Percentiles rank a stretch among this genome's conserved stretches.
phyloP scores from a whole-genome alignment of 2,329 filamentous ascomycete species.

The Teratosphaeria gauchensis region DNA sequence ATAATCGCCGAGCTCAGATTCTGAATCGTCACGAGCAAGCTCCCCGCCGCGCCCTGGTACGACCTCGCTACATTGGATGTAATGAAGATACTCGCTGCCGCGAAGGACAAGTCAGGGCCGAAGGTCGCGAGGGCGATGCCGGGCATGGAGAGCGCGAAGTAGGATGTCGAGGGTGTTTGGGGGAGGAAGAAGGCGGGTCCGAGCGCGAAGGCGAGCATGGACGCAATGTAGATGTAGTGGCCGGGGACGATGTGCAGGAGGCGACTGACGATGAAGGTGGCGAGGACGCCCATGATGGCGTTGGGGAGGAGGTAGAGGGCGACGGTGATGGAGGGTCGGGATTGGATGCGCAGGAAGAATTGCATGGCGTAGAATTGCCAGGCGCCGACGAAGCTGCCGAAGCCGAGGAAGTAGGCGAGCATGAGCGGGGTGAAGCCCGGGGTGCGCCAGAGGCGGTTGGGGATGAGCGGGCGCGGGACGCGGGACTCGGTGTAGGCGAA shows the following conservation, averaged over 20 bases:
- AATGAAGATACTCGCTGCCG: constrained; percentile 41
- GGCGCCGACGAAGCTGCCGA: constrained; percentile 22
- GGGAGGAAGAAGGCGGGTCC: constrained; percentile 33
- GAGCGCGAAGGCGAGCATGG: constrained; percentile 32
- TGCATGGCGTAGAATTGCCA: constrained; percentile 31
- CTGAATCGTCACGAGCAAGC: constrained; percentile 39
- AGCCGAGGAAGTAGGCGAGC: constrained; percentile 35
- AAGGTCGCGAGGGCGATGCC: constrained; percentile 38
- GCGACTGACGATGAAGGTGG: constrained; percentile 37
- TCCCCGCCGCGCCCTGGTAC: constrained; percentile 39
- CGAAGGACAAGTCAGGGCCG: constrained; percentile 39
- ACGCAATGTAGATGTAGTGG: constrained; percentile 37
- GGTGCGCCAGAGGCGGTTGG: constrained; percentile 33
- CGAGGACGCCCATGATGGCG: constrained; percentile 35
- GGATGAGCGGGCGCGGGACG: constrained; percentile 25
- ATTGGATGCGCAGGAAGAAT: constrained; percentile 31
- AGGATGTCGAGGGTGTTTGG: constrained; percentile 32
- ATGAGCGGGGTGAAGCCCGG: constrained; percentile 36
- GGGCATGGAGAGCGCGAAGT: constrained; percentile 39
- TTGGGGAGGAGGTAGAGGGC: constrained; percentile 39
- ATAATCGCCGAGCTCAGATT: constrained; percentile 38
- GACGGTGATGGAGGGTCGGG: constrained; percentile 30
- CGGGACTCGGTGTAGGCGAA: constrained; percentile 25
- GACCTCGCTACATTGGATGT: constrained; percentile 37
- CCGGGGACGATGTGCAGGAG: constrained; percentile 38